Evolutionary conservation across 129 eudicot genomes (phyloP).

Genomic region (Escallonia rubra): DNA sequence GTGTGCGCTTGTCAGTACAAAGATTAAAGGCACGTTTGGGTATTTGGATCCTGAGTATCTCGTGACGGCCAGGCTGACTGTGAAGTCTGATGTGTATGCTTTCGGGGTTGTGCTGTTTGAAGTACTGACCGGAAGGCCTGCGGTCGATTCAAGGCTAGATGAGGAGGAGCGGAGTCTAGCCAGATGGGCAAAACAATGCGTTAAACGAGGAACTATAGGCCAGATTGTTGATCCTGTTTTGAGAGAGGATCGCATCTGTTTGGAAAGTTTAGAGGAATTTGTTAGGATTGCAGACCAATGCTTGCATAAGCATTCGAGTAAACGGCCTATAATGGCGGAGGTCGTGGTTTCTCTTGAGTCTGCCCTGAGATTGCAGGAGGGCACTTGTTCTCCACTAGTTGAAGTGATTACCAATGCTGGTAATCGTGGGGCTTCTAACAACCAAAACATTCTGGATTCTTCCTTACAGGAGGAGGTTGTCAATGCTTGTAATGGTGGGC

Average conservation of each 20-base stretch:
- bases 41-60: conserved; percentile 10
- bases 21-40: conserved; percentile 11
- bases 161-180: neutral
- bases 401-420: too few species aligned
- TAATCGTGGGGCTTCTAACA: too few species aligned
- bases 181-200: neutral
- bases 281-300: neutral
- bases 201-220: neutral
- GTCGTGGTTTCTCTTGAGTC: neutral
- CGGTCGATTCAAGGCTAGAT: neutral
- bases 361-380: too few species aligned
- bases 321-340: too few species aligned
- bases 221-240: neutral
- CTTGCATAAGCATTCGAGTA: neutral
- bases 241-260: neutral
- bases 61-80: neutral
- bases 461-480: too few species aligned
- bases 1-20: neutral
- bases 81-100: conserved; percentile 10
- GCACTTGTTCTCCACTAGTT: too few species aligned
- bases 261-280: neutral
- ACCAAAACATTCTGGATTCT: too few species aligned
- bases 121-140: neutral
- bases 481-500: too few species aligned
- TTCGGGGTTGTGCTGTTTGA: conserved; percentile 6